These are phyloP conservation scores for Lactifluus pinguis DNA, from an alignment of 768 basidiomycete genomes.

Conservation along the genomic window DNA sequence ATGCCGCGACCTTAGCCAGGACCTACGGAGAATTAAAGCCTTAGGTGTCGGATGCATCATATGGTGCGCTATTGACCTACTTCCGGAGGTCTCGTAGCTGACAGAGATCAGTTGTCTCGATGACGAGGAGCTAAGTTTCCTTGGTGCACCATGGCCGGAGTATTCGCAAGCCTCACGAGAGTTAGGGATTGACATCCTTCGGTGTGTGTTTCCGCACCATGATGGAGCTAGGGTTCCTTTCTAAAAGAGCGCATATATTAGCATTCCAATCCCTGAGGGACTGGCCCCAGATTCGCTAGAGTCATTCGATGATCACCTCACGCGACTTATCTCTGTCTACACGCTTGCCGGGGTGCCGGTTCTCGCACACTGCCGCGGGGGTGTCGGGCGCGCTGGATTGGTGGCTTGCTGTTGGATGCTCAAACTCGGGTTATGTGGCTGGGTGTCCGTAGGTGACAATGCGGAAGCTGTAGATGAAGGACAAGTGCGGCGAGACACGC, in stretches of 20 bases:
- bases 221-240: background rate
- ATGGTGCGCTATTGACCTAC: slow-evolving; percentile 42
- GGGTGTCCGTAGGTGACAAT: slow-evolving; percentile 31
- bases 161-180: slow-evolving; percentile 55
- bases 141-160: slow-evolving; percentile 81
- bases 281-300: slow-evolving; percentile 57
- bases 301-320: slow-evolving; percentile 57
- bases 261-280: slow-evolving; percentile 86
- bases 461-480: background rate
- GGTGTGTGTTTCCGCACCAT: slow-evolving; percentile 33
- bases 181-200: slow-evolving; percentile 70
- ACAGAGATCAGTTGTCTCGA: slow-evolving; percentile 59
- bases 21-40: slow-evolving; percentile 65
- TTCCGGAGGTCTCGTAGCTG: background rate
- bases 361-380: slow-evolving; percentile 88
- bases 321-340: slow-evolving; percentile 57
- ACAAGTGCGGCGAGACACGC: slow-evolving; percentile 35
- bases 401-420: slow-evolving; percentile 90
- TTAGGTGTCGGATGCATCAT: slow-evolving; percentile 74
- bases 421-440: slow-evolving; percentile 83
- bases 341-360: slow-evolving; percentile 63
- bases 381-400: slow-evolving; percentile 88
- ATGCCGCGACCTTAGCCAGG: slow-evolving; percentile 70
- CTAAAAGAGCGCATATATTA: slow-evolving; percentile 24
- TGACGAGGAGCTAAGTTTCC: slow-evolving; percentile 69